Evolutionary conservation across 192 early-diverging fungal species (phyloP).

Genomic region (Entomortierella beljakovae): DNA sequence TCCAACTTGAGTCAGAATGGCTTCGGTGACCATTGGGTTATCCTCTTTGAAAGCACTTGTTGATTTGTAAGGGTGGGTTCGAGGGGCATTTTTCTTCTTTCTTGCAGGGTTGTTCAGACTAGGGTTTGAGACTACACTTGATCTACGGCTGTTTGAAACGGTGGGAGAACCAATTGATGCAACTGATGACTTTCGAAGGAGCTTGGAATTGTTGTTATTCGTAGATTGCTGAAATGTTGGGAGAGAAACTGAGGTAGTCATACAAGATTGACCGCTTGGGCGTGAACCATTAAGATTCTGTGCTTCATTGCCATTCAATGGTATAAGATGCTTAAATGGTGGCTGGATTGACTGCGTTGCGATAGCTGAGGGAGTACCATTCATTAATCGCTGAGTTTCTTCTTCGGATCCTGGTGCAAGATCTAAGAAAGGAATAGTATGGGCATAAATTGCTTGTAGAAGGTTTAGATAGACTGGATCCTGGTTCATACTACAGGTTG

Average conservation of each 20-base stretch:
- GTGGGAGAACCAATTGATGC: constrained; percentile 7
- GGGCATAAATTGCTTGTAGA: constrained; percentile 45
- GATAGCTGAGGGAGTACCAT: constrained; percentile 36
- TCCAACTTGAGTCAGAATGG: constrained; percentile 43
- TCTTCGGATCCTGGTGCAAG: constrained; percentile 45
- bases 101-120: constrained; percentile 34
- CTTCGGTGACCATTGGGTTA: constrained; percentile 46
- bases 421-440: constrained; percentile 48
- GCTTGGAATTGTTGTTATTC: constrained; percentile 2
- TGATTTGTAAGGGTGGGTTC: constrained; percentile 51
- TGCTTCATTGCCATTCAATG: constrained; percentile 5
- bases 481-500: constrained; percentile 51
- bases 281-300: not conserved
- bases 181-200: constrained; percentile 26
- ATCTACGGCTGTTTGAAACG: constrained; percentile 16
- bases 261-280: not conserved
- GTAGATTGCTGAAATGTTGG: constrained; percentile 20
- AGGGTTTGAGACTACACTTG: constrained; percentile 12
- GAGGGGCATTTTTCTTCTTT: constrained; percentile 46
- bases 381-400: constrained; percentile 33
- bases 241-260: constrained; percentile 27
- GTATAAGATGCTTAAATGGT: constrained; percentile 46
- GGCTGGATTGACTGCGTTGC: constrained; percentile 49
- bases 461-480: constrained; percentile 48
- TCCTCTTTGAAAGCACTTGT: constrained; percentile 47